phyloP scores from a whole-genome alignment of 2,329 filamentous ascomycete genomes.

The Penicillium sp. region DNA sequence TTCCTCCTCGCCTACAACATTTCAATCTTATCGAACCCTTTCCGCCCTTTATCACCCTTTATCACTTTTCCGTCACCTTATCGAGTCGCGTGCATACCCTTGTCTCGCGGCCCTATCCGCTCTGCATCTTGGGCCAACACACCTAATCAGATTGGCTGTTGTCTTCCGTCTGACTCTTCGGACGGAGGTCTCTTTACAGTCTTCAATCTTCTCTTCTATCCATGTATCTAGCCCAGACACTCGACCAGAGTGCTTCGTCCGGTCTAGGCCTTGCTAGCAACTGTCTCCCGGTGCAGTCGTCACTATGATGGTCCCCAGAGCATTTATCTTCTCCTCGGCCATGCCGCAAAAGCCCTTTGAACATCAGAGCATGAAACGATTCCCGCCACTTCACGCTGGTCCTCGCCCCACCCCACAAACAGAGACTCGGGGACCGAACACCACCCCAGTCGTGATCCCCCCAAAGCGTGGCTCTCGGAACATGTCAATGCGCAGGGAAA shows the following conservation, averaged over 20 bases:
- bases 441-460: slow-evolving; percentile 39
- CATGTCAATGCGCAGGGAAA: slow-evolving; percentile 20
- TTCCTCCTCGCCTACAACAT: background rate
- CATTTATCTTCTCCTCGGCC: slow-evolving; percentile 40
- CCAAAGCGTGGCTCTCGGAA: slow-evolving; percentile 32
- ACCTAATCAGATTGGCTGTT: slow-evolving; percentile 8
- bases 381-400: slow-evolving; percentile 19
- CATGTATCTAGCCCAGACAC: slow-evolving; percentile 43
- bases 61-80: slow-evolving; percentile 1
- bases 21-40: background rate
- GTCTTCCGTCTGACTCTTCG: slow-evolving; percentile 6
- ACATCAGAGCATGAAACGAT: slow-evolving; percentile 3
- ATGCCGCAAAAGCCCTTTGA: slow-evolving; percentile 24
- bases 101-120: slow-evolving; percentile 8
- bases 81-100: slow-evolving; percentile 8
- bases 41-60: background rate
- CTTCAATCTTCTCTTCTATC: slow-evolving; percentile 19
- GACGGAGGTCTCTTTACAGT: slow-evolving; percentile 11
- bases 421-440: slow-evolving; percentile 18
- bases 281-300: slow-evolving; percentile 13
- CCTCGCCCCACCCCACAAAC: slow-evolving; percentile 16
- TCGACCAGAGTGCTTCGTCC: slow-evolving; percentile 44
- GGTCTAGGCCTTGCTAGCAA: slow-evolving; percentile 27
- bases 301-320: slow-evolving; percentile 46
- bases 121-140: slow-evolving; percentile 5